Base-by-base conservation (phyloP, 1,284 basidiomycete species). In the Lignosus rhinocerotis region DNA sequence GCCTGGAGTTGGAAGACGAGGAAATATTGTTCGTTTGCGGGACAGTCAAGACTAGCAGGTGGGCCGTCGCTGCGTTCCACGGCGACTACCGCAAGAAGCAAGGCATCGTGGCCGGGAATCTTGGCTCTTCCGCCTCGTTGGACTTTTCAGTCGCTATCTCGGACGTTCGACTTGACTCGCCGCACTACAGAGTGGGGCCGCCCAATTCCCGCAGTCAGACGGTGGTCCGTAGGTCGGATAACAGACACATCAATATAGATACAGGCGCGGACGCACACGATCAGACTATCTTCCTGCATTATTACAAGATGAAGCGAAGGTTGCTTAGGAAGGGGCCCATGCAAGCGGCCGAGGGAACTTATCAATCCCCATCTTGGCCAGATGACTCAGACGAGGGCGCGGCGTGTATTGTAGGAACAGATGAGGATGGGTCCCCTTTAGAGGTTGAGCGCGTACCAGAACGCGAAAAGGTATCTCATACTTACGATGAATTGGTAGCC, bases 1-100 rank as follows among this genome's bases (percentile, higher is more conserved):
- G 46, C 1, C 49, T 58, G 11, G 56, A 38, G 2, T 45, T 58
- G 30, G 41, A 36, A 12, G 56, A 61, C 14, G 50, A 58, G 8
- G 56, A 61, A 17, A 11, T 61, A 38, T 16, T 55, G 21, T 61
- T 53, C 41, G 56, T 58, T 2, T 58, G 53, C 30, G 55, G 52
- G 1, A 52, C 50, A 4, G 55, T 41, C 7, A 58, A 58, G 49
- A 58, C 60, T 1, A 45, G 39, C 4, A 30, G 38, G 5, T 61
- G 60, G 60, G 55, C 57, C 5, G 56, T 66, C n/a, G 66, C 60
- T 6, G 55, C 59, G 1, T 53, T 60, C 42, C 41, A 45, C 19
- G 51, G 52, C 6, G 33, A 53, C 47, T 41, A 45, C 30, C 38
- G 49, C 21, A 47, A 21, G 19, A 59, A 51, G 33, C 19, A 32